Evolutionary conservation across 306 rosid genomes (phyloP).

Genomic region (Psophocarpus tetragonolobus): DNA sequence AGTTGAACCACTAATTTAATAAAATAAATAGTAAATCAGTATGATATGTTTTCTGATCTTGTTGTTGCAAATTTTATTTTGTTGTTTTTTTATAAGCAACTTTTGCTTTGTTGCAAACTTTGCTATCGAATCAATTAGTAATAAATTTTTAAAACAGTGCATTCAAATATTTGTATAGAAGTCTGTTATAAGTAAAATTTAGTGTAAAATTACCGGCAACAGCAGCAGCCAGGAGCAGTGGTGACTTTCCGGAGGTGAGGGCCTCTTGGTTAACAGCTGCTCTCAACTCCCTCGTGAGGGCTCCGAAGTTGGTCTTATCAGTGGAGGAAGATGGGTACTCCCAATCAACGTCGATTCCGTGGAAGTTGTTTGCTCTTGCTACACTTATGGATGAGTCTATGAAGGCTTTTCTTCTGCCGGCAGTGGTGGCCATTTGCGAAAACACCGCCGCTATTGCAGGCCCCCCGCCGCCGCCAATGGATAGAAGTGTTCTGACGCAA

Average conservation of each 20-base stretch:
- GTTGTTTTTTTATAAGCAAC: no score
- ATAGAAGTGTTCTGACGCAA: conserved; percentile 42
- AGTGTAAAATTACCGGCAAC: conserved; percentile 42
- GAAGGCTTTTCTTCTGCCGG: conserved; percentile 44
- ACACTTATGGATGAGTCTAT: conserved; percentile 49
- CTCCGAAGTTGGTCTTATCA: conserved; percentile 38
- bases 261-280: conserved; percentile 35
- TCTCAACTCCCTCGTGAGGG: conserved; percentile 50
- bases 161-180: no score
- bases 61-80: no score
- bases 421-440: conserved; percentile 35
- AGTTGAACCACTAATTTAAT: no score
- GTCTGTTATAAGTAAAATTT: no score
- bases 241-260: background rate
- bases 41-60: no score
- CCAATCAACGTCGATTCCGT: conserved; percentile 56
- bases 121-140: no score
- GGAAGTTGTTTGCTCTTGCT: conserved; percentile 48
- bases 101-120: no score
- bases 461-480: conserved; percentile 40
- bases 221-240: conserved; percentile 39
- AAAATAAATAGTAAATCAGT: no score
- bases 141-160: no score
- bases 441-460: background rate
- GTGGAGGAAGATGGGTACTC: conserved; percentile 30